phyloP scores from a whole-genome alignment of 495 filamentous ascomycete species.

The Aspergillus biplanus region DNA sequence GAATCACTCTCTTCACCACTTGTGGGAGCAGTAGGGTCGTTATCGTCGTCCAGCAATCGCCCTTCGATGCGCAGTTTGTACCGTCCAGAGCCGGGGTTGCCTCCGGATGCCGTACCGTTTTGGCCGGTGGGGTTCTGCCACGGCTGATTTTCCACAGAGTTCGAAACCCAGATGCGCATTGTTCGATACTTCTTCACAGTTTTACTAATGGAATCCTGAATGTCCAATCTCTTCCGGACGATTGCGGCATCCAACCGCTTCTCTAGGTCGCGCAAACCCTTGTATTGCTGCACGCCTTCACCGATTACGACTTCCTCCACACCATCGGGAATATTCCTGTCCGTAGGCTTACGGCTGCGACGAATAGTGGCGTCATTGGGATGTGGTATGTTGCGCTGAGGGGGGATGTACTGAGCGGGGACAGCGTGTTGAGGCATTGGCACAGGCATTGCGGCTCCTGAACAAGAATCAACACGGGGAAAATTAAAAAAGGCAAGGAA shows the following conservation, averaged over 20 bases:
- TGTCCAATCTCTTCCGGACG: conserved; percentile 89
- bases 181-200: conserved; percentile 82
- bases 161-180: conserved; percentile 92
- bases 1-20: conserved; percentile 62
- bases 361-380: conserved; percentile 64
- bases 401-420: conserved; percentile 46
- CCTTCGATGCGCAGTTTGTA: conserved; percentile 95
- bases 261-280: conserved; percentile 82
- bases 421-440: conserved; percentile 45
- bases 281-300: conserved; percentile 81
- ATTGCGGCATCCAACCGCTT: conserved; percentile 90
- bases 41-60: conserved; percentile 78
- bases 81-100: conserved; percentile 54
- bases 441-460: conserved; percentile 41
- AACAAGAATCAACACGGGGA: conserved; percentile 13
- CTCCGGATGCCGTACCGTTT: conserved; percentile 30
- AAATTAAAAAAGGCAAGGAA: neutral
- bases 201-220: conserved; percentile 79
- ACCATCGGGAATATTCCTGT: conserved; percentile 90
- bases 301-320: conserved; percentile 79
- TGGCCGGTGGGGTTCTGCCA: conserved; percentile 72
- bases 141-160: conserved; percentile 90
- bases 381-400: conserved; percentile 45
- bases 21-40: conserved; percentile 45
- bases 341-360: conserved; percentile 83